Conservation (phyloP, 768 basidiomycete species). For the Lactifluus rugatus region DNA sequence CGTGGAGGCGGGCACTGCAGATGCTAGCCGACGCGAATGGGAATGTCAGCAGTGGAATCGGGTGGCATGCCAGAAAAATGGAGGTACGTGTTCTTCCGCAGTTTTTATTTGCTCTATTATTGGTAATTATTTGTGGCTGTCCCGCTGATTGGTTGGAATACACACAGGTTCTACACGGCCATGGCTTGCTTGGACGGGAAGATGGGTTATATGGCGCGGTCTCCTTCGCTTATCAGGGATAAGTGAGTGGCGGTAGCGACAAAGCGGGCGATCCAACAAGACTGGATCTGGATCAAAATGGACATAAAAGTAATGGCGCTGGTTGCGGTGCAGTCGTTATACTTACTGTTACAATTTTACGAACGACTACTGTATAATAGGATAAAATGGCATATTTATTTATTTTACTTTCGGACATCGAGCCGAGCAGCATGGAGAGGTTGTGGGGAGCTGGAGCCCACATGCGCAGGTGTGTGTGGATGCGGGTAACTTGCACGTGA, state of each 20-base stretch:
- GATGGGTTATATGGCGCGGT: slow-evolving; percentile 92
- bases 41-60: slow-evolving; percentile 82
- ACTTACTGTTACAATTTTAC: neutral
- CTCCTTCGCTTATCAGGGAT: slow-evolving; percentile 91
- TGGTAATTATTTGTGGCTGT: too few relatives aligned
- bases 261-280: neutral
- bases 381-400: neutral
- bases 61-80: slow-evolving; percentile 94
- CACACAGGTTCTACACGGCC: slow-evolving; percentile 58
- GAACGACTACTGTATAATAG: neutral
- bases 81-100: slow-evolving; percentile 24
- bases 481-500: too few relatives aligned
- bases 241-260: slow-evolving; percentile 16
- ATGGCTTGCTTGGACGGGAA: slow-evolving; percentile 86
- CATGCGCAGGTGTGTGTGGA: too few relatives aligned
- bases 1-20: slow-evolving; percentile 61
- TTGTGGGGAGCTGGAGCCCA: too few relatives aligned
- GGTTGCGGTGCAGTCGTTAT: neutral
- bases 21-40: slow-evolving; percentile 72
- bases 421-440: too few relatives aligned
- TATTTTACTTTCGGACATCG: neutral
- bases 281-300: neutral
- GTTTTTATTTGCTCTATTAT: neutral
- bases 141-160: neutral
- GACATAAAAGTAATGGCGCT: neutral